Conservation (phyloP, 2,329 filamentous ascomycete species). For the Falciphora oryzae region DNA sequence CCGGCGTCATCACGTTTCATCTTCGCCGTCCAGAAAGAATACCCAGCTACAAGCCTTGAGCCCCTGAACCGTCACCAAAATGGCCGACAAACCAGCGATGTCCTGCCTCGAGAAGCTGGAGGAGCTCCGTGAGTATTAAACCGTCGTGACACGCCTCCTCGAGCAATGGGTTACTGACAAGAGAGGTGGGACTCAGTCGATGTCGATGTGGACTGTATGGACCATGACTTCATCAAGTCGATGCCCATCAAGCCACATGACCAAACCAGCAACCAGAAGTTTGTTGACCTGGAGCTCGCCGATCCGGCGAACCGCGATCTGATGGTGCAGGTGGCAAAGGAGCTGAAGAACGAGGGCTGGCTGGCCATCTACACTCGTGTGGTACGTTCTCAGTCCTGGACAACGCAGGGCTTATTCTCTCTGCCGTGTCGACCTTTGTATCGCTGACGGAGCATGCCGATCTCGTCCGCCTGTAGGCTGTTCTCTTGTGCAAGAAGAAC, state of each 20-base stretch:
- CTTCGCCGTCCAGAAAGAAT: background rate
- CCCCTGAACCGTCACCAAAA: background rate
- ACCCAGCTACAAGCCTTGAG: background rate
- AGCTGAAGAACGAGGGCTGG: constrained; percentile 40
- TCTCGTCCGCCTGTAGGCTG: constrained; percentile 28
- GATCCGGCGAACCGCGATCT: constrained; percentile 36
- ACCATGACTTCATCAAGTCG: constrained; percentile 39
- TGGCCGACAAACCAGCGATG: constrained; percentile 9
- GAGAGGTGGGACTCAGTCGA: constrained; percentile 30
- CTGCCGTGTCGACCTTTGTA: background rate
- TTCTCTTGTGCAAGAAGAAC: constrained; percentile 40
- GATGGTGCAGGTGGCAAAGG: constrained; percentile 33
- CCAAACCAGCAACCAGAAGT: constrained; percentile 45
- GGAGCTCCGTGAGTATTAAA: constrained; percentile 28
- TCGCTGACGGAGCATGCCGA: too few species aligned
- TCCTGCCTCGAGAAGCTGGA: constrained; percentile 39
- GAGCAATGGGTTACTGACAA: background rate
- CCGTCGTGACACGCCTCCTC: fast-evolving
- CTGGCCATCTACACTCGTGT: constrained; percentile 42
- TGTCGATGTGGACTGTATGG: constrained; percentile 48
- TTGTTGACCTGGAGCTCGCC: constrained; percentile 40
- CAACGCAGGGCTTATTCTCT: background rate
- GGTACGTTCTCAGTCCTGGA: constrained; percentile 18
- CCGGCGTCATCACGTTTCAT: background rate
- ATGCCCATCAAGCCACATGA: constrained; percentile 40